Conservation (phyloP, 2,329 filamentous ascomycete species). For the Aspergillus pseudoglaucus region DNA sequence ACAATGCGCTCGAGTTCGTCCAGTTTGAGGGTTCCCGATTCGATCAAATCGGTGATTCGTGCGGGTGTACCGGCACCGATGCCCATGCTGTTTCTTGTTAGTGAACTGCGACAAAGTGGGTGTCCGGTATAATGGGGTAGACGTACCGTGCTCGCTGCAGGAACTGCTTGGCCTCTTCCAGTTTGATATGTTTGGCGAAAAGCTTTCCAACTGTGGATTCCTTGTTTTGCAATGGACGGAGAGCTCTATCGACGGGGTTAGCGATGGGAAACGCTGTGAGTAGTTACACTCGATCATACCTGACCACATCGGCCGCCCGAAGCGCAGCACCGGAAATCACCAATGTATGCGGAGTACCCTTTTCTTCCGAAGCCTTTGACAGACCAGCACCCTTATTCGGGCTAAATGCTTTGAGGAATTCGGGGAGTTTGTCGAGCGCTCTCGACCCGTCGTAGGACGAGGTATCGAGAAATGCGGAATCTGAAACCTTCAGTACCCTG, state of each 20-base stretch:
- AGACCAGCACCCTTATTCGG: slow-evolving; percentile 54
- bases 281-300: slow-evolving; percentile 44
- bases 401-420: slow-evolving; percentile 62
- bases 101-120: not conserved
- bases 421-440: slow-evolving; percentile 65
- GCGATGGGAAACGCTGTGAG: not conserved
- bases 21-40: slow-evolving; percentile 65
- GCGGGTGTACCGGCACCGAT: slow-evolving; percentile 88
- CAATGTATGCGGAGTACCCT: slow-evolving; percentile 75
- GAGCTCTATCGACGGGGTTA: slow-evolving; percentile 39
- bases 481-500: slow-evolving; percentile 38
- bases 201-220: slow-evolving; percentile 76
- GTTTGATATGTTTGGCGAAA: slow-evolving; percentile 97
- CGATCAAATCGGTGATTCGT: slow-evolving; percentile 72
- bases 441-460: slow-evolving; percentile 64
- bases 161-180: slow-evolving; percentile 75
- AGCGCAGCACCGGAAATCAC: slow-evolving; percentile 80
- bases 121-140: not conserved
- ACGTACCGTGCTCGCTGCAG: slow-evolving; percentile 55
- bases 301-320: slow-evolving; percentile 75
- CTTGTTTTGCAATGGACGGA: slow-evolving; percentile 74
- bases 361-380: slow-evolving; percentile 58
- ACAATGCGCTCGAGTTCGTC: slow-evolving; percentile 70
- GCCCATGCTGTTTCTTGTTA: slow-evolving; percentile 55
- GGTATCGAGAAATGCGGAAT: slow-evolving; percentile 70